Base-by-base conservation (phyloP, 306 rosid species). In the Prunus dulcis region DNA sequence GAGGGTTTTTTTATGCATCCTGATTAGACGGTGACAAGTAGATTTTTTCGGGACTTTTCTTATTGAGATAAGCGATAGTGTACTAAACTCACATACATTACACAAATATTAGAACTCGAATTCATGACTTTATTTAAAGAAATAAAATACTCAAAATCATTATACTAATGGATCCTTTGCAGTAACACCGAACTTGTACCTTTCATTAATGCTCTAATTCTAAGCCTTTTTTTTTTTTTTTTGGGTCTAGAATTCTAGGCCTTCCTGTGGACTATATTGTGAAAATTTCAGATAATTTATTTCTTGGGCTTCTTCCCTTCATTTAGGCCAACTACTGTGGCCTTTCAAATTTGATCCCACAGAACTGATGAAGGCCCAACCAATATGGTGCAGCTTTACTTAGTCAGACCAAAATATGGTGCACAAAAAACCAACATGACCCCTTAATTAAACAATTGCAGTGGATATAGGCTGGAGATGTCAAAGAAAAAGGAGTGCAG, bases 61-160 rank as follows among this genome's bases (percentile, higher is more conserved):
- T 9, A 9, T 34, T 34, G 8, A 34, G 8, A 34, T 1, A 0
- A 5, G 38, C 1, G 1, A 5, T 5, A 32, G 8, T 8, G 1
- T 1, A 34, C 38, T 34, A 34, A 5, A 34, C 1, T 34, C 8
- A 34, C 8, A 34, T 1, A 34, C 2, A 34, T 8, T 34, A 34
- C 8, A 34, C 0, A 6, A 1, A 32, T 32, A 0, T 0, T 32
- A 32, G 8, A 0, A 32, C 38, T 32, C 7, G 0, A 32, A 32
- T 0, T 0, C 0, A 0, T 0, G 0, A 32, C 6, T 1, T 32
- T 34, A 0, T 34, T 0, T 5, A 1, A 34, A 0, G 0, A 0
- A 34, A 0, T 34, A 34, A 5, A 34, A 34, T 34, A 34, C 0
- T 34, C 0, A 0, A 34, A 32, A 34, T 0, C 2, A 5, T 1